Evolutionary conservation across 257 asterid genomes (phyloP), one percentile per base, ranked within the genome.

Genomic region (Solanum rostratum): DNA sequence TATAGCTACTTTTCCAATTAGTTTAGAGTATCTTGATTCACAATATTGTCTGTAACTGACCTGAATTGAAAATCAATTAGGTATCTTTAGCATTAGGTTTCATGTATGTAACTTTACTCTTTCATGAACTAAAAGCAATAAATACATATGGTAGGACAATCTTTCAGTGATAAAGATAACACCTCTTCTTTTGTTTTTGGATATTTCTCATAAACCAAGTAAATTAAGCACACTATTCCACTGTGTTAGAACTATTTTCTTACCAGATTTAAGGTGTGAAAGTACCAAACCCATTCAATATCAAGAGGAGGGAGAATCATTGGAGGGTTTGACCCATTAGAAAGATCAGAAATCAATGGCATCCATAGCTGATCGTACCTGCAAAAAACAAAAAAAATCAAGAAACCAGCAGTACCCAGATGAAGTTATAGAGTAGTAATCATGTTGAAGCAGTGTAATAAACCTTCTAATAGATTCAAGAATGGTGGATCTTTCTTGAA

Each of bases 271-370:
- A 96, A 92, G 76, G 98, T 87, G 88, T 96, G 99, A 85, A 97
- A 94, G 84, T 85, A 94, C 99, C 99, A 96, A 87, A 94, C 93
- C 98, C 98, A 96, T 85, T 96, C 98, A 87, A 96, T 86, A 89
- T 96, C 99, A 88, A 94, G 89, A 83, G 99, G 99, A 63, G 98
- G 99, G 46, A 93, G 95, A 90, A 96, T 69, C 95, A 92, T 90
- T 8, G 98, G 97, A 76, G 97, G 96, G 62, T 87, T 91, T 62
- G 93, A 83, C 14, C 88, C 93, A 8, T 83, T 87, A 10, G 89
- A 81, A 69, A 94, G 94, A 55, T 92, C 93, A 87, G 96, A 90
- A 29, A 94, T 87, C 76, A 96, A 89, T 82, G 99, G 99, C 99
- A 96, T 96, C 99, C 99, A 96, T 46, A 96, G 86, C 91, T 93